Conservation (phyloP, 1,139 yeast genomes). For the Yamadazyma membranifaciens region DNA sequence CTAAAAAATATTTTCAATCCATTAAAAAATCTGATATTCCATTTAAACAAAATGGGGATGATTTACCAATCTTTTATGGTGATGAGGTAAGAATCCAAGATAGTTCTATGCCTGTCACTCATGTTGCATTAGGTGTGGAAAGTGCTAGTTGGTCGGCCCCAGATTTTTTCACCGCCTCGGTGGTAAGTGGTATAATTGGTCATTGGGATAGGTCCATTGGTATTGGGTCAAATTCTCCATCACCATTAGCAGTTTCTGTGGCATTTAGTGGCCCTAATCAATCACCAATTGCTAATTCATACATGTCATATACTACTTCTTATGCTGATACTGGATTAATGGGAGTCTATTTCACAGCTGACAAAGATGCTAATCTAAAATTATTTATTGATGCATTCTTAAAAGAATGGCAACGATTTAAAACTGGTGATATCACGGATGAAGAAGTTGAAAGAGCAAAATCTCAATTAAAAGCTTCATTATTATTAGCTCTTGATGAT, state of each 20-base stretch:
- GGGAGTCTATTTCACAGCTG: conserved; percentile 93
- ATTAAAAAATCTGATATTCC: conserved; percentile 65
- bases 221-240: conserved; percentile 66
- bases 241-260: conserved; percentile 75
- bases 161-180: conserved; percentile 92
- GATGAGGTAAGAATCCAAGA: conserved; percentile 87
- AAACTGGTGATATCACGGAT: conserved; percentile 69
- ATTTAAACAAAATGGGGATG: conserved; percentile 74
- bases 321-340: conserved; percentile 97
- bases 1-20: conserved; percentile 68
- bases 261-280: conserved; percentile 57
- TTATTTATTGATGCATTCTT: conserved; percentile 69
- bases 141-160: conserved; percentile 98
- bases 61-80: conserved; percentile 77
- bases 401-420: conserved; percentile 86
- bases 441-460: conserved; percentile 93
- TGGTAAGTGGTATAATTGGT: conserved; percentile 95
- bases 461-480: conserved; percentile 90
- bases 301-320: conserved; percentile 94
- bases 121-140: conserved; percentile 92
- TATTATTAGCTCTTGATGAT: conserved; percentile 86
- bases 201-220: conserved; percentile 97
- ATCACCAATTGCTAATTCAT: conserved; percentile 79
- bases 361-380: conserved; percentile 65
- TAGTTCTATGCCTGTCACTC: conserved; percentile 80